A percentile compares a stretch with the other conserved stretches of the same genome.
Conservation (phyloP, 495 filamentous ascomycete species). For the Neurospora sp. region DNA sequence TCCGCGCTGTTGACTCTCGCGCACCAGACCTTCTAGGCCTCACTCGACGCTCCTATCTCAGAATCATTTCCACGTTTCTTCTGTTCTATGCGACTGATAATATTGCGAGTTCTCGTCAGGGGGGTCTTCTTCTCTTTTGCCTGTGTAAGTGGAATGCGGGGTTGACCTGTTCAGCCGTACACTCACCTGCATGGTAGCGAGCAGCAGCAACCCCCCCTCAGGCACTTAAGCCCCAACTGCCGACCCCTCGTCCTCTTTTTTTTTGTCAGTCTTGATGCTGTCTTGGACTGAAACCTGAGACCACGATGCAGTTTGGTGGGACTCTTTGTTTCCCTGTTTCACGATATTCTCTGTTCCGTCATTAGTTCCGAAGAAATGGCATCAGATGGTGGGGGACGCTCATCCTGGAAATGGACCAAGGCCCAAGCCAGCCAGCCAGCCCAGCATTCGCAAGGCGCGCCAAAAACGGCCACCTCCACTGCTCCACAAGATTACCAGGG, state of each 20-base stretch:
- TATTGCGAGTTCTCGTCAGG: background rate
- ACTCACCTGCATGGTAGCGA: background rate
- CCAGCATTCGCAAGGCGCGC: background rate
- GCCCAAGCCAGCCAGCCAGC: background rate
- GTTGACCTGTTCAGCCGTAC: background rate
- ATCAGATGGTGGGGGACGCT: background rate
- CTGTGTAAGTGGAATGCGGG: background rate
- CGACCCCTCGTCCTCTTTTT: background rate
- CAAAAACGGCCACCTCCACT: background rate
- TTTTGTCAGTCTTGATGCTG: background rate
- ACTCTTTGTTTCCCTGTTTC: background rate
- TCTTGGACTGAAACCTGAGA: background rate
- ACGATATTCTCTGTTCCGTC: background rate
- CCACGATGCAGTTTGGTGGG: background rate
- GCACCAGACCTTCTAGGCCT: background rate
- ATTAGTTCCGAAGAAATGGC: background rate
- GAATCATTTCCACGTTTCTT: background rate
- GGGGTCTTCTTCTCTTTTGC: background rate
- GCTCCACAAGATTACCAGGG: constrained; percentile 10
- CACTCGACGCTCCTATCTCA: background rate
- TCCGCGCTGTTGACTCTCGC: background rate
- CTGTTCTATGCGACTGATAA: background rate
- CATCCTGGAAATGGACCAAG: background rate
- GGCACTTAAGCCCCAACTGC: background rate
- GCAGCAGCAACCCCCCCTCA: background rate